A percentile compares a stretch with the other conserved stretches of the same genome.
phyloP scores from a whole-genome alignment of 2,329 filamentous ascomycete genomes.

The Alternaria novae-zelandiae region DNA sequence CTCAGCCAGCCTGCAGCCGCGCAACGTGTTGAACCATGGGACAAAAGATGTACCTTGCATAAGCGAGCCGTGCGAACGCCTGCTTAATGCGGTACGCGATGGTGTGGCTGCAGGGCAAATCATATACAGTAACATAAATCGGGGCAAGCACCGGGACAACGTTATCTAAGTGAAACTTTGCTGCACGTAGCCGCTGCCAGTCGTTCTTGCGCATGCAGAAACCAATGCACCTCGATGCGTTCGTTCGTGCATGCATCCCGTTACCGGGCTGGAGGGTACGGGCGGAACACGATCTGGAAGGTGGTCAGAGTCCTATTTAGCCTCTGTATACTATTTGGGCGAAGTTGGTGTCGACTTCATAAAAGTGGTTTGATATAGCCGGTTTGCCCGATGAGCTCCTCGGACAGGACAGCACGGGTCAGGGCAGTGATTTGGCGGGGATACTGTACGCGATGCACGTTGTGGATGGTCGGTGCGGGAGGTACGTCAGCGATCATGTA shows the following conservation, averaged over 20 bases:
- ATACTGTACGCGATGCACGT: background rate
- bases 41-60: slow-evolving; percentile 13
- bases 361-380: background rate
- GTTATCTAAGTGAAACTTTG: background rate
- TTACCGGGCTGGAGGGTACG: slow-evolving; percentile 1
- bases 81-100: background rate
- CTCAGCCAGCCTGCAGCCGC: background rate
- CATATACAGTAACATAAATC: background rate
- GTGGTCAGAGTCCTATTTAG: background rate
- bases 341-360: background rate
- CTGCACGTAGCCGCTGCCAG: background rate
- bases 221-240: background rate
- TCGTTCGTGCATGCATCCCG: background rate
- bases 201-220: background rate
- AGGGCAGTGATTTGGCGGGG: background rate
- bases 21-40: background rate
- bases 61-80: slow-evolving; percentile 4
- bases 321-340: background rate
- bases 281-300: background rate
- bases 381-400: background rate
- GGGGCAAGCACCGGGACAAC: background rate
- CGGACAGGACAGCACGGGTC: background rate
- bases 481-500: background rate
- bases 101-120: background rate
- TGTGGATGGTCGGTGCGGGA: background rate